Evolutionary conservation across 73 alveolate genomes (phyloP).

Genomic region (Paraurostyla sp.): DNA sequence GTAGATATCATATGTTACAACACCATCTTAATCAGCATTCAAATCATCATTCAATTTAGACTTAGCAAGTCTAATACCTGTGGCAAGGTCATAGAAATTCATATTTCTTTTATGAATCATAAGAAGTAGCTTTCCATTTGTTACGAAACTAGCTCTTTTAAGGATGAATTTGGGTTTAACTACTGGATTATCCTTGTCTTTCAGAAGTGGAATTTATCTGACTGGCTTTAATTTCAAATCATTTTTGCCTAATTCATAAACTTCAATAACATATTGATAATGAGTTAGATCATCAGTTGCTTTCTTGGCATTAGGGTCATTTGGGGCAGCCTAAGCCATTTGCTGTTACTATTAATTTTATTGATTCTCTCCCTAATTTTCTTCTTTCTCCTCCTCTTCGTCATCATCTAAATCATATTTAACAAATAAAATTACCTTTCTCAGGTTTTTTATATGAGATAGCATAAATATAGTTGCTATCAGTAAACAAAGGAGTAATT

Average conservation of each 20-base stretch:
- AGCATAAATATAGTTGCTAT: slow-evolving; percentile 64
- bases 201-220: slow-evolving; percentile 25
- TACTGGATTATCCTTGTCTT: slow-evolving; percentile 49
- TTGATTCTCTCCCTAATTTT: background rate
- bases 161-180: background rate
- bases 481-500: slow-evolving; percentile 76
- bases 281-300: background rate
- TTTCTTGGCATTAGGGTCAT: slow-evolving; percentile 27
- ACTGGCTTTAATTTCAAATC: slow-evolving; percentile 47
- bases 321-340: background rate
- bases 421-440: slow-evolving; percentile 11
- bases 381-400: slow-evolving; percentile 57
- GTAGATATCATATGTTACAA: slow-evolving; percentile 60
- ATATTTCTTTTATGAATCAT: slow-evolving; percentile 48
- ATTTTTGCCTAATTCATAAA: slow-evolving; percentile 36
- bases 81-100: slow-evolving; percentile 69
- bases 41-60: slow-evolving; percentile 25
- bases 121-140: slow-evolving; percentile 68
- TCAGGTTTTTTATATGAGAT: slow-evolving; percentile 57
- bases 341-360: background rate
- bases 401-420: slow-evolving; percentile 38
- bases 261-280: slow-evolving; percentile 33
- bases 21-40: slow-evolving; percentile 43
- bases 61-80: slow-evolving; percentile 69
- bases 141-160: slow-evolving; percentile 56